Conservation (phyloP, 2,329 filamentous ascomycete genomes). For the Colletotrichum sp. region DNA sequence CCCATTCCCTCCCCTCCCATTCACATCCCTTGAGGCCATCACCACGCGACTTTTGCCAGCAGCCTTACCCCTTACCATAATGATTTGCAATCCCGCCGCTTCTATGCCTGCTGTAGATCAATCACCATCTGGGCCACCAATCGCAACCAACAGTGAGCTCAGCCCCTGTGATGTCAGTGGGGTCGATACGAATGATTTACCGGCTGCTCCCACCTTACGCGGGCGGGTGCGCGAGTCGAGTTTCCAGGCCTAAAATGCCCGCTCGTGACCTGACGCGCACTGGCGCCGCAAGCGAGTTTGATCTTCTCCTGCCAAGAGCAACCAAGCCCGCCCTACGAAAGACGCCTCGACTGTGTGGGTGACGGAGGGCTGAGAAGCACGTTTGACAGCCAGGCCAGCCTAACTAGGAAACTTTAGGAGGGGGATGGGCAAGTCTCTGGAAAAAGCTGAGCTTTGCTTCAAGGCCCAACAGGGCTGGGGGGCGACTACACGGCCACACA, state of each 20-base stretch:
- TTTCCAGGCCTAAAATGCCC: neutral
- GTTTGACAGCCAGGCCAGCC: neutral
- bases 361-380: neutral
- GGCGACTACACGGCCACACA: neutral
- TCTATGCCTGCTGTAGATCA: constrained; percentile 15
- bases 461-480: neutral
- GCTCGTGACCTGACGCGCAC: neutral
- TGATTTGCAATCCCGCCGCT: constrained; percentile 11
- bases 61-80: neutral
- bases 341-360: neutral
- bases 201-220: neutral
- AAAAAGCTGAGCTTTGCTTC: neutral
- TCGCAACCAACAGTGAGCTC: neutral
- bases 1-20: neutral
- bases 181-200: neutral
- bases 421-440: neutral
- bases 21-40: neutral
- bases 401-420: neutral
- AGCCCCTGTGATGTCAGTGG: neutral
- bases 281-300: constrained; percentile 18
- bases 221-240: neutral
- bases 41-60: neutral
- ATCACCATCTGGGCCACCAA: neutral
- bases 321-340: neutral
- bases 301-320: constrained; percentile 8